Evolutionary conservation across 305 asterid genomes (phyloP).

Genomic region (Fraxinus floribunda): DNA sequence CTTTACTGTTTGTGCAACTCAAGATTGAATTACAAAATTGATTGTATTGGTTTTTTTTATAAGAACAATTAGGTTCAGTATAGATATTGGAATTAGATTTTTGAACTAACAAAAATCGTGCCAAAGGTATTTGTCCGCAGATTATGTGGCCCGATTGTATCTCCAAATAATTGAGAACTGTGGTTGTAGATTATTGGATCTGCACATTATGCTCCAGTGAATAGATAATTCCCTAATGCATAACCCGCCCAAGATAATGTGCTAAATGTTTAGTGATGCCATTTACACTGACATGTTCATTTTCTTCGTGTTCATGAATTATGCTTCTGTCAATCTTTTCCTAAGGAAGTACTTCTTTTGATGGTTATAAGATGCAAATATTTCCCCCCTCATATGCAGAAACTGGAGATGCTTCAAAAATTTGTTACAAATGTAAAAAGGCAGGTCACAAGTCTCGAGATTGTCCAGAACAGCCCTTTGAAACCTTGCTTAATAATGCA

Average conservation of each 20-base stretch:
- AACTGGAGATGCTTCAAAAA: slow-evolving; percentile 60
- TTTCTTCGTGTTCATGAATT: not conserved
- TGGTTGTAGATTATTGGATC: not conserved
- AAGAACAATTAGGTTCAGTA: not conserved
- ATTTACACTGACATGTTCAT: not conserved
- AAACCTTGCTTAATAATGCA: slow-evolving; percentile 34
- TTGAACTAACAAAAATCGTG: not conserved
- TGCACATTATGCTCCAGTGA: not conserved
- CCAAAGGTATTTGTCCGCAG: not conserved
- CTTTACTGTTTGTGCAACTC: not conserved
- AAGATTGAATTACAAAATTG: slow-evolving; percentile 6
- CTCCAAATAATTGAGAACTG: not conserved
- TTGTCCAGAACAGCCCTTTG: slow-evolving; percentile 73
- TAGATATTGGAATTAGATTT: not conserved
- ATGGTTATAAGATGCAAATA: slow-evolving; percentile 1
- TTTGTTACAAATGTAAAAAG: slow-evolving; percentile 91
- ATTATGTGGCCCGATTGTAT: not conserved
- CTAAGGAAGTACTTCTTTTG: slow-evolving; percentile 3
- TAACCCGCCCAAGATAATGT: not conserved
- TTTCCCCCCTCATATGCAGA: slow-evolving; percentile 35
- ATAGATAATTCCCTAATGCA: not conserved
- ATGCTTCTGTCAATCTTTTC: slow-evolving; percentile 10
- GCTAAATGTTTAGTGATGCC: not conserved
- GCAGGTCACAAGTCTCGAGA: slow-evolving; percentile 84
- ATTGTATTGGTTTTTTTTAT: not conserved